These are phyloP conservation scores for Hericium coralloides DNA, from an alignment of 768 basidiomycete genomes.

Conservation along the genomic window DNA sequence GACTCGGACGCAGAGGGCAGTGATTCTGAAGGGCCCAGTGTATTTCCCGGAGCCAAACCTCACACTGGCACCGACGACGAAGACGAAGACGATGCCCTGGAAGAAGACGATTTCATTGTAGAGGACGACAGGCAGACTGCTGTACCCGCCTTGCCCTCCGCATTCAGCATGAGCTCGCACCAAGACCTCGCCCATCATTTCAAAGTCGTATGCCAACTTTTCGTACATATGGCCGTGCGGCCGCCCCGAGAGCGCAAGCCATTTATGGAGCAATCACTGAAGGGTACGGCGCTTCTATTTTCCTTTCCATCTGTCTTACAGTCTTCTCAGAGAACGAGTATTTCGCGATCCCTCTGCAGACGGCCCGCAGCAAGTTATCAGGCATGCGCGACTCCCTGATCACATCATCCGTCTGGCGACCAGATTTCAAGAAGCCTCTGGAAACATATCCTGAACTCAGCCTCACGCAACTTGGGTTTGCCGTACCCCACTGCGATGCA, in stretches of 20 bases:
- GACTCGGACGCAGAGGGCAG: constrained; percentile 20
- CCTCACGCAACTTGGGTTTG: constrained; percentile 41
- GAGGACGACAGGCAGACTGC: constrained; percentile 30
- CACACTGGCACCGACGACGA: constrained; percentile 32
- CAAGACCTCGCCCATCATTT: constrained; percentile 73
- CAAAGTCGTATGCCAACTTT: constrained; percentile 83
- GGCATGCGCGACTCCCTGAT: constrained; percentile 61
- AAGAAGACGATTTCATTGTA: constrained; percentile 54
- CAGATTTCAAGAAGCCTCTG: constrained; percentile 55
- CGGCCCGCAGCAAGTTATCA: constrained; percentile 58
- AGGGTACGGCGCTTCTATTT: constrained; percentile 29
- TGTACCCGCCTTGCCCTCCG: constrained; percentile 47
- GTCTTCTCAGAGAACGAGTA: constrained; percentile 47
- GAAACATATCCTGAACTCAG: constrained; percentile 61
- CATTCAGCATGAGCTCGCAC: constrained; percentile 75
- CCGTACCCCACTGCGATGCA: constrained; percentile 67
- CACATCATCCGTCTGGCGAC: constrained; percentile 77
- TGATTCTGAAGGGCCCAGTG: constrained; percentile 12
- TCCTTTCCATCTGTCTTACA: background rate
- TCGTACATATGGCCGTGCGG: constrained; percentile 71
- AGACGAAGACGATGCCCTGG: constrained; percentile 19
- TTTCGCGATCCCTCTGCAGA: constrained; percentile 60
- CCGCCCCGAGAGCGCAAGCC: constrained; percentile 38
- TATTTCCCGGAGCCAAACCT: constrained; percentile 13
- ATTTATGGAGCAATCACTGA: constrained; percentile 46